phyloP scores from a whole-genome alignment of 208 protist species.

The Novymonas esmeraldas region DNA sequence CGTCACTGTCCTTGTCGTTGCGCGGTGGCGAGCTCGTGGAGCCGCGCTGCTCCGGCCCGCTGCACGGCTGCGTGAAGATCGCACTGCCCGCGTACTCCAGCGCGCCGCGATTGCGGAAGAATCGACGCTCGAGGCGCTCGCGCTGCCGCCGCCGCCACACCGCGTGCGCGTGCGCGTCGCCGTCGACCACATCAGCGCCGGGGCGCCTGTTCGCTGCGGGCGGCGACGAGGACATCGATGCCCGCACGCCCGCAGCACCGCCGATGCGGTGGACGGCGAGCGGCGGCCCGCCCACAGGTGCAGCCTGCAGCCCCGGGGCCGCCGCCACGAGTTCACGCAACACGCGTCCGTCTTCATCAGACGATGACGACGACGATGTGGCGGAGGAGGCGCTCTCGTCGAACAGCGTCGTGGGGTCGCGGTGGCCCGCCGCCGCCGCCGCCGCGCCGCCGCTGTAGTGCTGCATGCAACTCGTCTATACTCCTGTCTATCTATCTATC shows the following conservation, averaged over 20 bases:
- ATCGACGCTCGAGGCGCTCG: conserved; percentile 9
- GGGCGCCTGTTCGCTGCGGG: too few relatives aligned
- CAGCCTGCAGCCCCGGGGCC: not conserved
- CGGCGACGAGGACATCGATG: too few relatives aligned
- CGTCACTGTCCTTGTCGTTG: not conserved
- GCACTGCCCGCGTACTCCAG: conserved; percentile 18
- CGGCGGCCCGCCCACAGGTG: too few relatives aligned
- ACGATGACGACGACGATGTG: not conserved
- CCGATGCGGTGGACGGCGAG: not conserved
- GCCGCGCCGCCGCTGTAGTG: not conserved
- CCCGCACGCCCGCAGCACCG: too few relatives aligned
- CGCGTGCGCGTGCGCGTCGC: not conserved
- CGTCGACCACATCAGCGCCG: too few relatives aligned
- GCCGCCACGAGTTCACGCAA: not conserved
- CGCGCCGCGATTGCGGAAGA: conserved; percentile 18
- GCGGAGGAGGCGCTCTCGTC: conserved; percentile 13
- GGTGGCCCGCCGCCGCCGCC: conserved; percentile 16
- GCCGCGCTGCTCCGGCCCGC: too few relatives aligned
- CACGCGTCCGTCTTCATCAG: conserved; percentile 11
- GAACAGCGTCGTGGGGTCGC: conserved; percentile 26
- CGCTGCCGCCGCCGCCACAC: conserved; percentile 10
- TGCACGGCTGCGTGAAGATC: conserved; percentile 1
- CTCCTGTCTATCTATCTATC: not conserved
- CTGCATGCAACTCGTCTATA: conserved; percentile 1
- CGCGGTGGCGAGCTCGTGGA: not conserved